These are phyloP conservation scores for Lentithecium fluviatile DNA, from an alignment of 495 filamentous ascomycete genomes.

Conservation along the genomic window DNA sequence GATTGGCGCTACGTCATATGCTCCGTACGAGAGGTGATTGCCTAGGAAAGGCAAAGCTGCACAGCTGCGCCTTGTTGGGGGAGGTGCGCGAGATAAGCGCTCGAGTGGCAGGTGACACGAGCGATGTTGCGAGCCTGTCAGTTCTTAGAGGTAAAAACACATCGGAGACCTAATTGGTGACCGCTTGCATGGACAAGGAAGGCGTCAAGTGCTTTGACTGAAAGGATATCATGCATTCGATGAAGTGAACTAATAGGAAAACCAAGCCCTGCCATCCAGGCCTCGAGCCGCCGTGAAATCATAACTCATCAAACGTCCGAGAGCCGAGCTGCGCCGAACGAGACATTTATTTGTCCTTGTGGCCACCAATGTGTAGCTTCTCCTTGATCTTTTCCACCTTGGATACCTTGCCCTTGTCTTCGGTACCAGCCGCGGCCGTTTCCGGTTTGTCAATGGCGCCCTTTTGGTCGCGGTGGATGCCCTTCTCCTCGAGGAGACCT, in stretches of 20 bases:
- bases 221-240: slow-evolving; percentile 1
- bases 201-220: background rate
- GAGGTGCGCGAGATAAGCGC: no score
- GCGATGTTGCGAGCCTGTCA: no score
- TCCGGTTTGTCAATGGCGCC: slow-evolving; percentile 7
- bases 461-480: slow-evolving; percentile 26
- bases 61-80: no score
- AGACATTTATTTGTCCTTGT: slow-evolving; percentile 23
- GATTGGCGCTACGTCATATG: no score
- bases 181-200: background rate
- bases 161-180: no score
- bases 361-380: slow-evolving; percentile 41
- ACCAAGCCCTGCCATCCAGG: background rate
- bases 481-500: slow-evolving; percentile 41
- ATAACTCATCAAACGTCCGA: background rate
- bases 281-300: background rate
- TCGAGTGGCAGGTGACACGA: no score
- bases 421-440: background rate
- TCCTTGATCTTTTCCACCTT: slow-evolving; percentile 41
- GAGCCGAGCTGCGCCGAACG: background rate
- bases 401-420: slow-evolving; percentile 28
- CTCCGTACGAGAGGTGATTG: no score
- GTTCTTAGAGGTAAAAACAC: no score
- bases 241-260: background rate
- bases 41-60: no score